phyloP scores from a whole-genome alignment of 1,139 yeast genomes.

The Debaryomyces sp. region DNA sequence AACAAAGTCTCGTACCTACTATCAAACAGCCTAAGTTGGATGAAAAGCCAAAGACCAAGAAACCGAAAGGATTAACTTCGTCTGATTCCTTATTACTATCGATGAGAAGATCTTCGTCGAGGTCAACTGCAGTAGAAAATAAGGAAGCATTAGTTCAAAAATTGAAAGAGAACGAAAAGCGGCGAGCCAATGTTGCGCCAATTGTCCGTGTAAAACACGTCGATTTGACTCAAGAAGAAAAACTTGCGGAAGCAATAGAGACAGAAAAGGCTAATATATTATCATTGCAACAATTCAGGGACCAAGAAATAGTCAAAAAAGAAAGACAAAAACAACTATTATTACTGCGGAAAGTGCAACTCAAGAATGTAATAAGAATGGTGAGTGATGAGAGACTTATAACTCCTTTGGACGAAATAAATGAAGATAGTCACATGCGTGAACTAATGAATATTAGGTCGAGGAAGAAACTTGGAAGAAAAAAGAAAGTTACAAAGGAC shows the following conservation, averaged over 20 bases:
- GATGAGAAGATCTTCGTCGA: conserved; percentile 72
- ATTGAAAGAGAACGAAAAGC: conserved; percentile 68
- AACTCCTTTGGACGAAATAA: conserved; percentile 58
- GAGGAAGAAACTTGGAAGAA: conserved; percentile 41
- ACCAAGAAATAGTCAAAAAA: conserved; percentile 82
- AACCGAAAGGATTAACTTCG: conserved; percentile 24
- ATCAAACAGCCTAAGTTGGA: conserved; percentile 41
- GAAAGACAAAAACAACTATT: conserved; percentile 74
- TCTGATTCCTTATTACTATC: conserved; percentile 53
- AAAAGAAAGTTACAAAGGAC: conserved; percentile 26
- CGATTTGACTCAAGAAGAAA: conserved; percentile 82
- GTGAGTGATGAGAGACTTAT: conserved; percentile 42
- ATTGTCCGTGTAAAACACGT: conserved; percentile 45
- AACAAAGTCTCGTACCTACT: conserved; percentile 43
- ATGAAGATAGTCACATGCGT: conserved; percentile 38
- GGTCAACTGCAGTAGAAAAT: conserved; percentile 78
- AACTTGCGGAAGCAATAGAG: conserved; percentile 79
- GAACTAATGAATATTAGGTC: conserved; percentile 31
- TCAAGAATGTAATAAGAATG: conserved; percentile 58
- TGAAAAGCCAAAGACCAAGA: conserved; percentile 12
- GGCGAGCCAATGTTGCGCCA: conserved; percentile 55
- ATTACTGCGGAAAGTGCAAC: conserved; percentile 61
- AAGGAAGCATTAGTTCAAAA: conserved; percentile 78
- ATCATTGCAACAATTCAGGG: conserved; percentile 75
- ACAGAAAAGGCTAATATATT: conserved; percentile 78